Percentiles rank a stretch among this genome's conserved stretches.
phyloP scores from a whole-genome alignment of 805 yeast genomes.

The Pichia californica region DNA sequence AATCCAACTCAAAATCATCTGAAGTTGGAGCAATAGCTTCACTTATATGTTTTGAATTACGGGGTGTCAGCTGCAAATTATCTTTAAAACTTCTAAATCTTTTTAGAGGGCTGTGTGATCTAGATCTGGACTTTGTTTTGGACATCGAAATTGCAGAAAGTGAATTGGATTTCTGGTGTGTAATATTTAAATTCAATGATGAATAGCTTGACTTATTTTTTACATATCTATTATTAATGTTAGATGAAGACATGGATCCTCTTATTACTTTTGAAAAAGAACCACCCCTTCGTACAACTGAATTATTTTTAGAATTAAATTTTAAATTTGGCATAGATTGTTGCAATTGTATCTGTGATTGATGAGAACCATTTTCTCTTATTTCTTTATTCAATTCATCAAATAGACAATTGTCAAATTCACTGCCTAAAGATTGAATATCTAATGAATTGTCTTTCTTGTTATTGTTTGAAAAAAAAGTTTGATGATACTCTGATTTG shows the following conservation, averaged over 20 bases:
- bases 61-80: constrained; percentile 2
- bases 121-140: constrained; percentile 4
- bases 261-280: constrained; percentile 1
- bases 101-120: constrained; percentile 25
- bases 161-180: constrained; percentile 7
- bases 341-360: background rate
- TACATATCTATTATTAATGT: background rate
- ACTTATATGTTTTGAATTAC: background rate
- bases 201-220: background rate
- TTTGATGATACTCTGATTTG: background rate
- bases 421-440: background rate
- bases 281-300: background rate
- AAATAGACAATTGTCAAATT: background rate
- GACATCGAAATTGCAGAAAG: constrained; percentile 4
- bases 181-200: background rate
- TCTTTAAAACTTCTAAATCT: constrained; percentile 21
- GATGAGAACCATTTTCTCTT: background rate
- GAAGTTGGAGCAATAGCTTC: background rate
- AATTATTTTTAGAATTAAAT: background rate
- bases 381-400: constrained; percentile 8
- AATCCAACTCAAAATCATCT: constrained; percentile 20
- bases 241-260: constrained; percentile 1
- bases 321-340: constrained; percentile 5
- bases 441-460: background rate
- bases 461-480: background rate